Evolutionary conservation across 257 asterid species (phyloP).

Genomic region (Nicotiana tomentosiformis): DNA sequence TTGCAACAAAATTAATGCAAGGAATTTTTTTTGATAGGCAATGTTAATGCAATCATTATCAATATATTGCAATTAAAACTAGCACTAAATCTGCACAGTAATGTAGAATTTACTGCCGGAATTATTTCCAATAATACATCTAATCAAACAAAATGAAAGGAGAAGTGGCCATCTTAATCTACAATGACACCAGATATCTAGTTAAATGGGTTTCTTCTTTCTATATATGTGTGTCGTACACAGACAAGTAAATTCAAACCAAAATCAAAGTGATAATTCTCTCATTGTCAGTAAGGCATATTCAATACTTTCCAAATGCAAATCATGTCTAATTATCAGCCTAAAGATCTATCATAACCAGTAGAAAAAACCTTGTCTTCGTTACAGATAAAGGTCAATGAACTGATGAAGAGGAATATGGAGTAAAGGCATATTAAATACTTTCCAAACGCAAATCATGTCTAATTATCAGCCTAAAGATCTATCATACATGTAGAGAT

Average conservation of each 20-base stretch:
- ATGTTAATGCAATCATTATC: background rate
- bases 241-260: background rate
- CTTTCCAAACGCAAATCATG: background rate
- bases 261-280: background rate
- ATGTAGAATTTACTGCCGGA: background rate
- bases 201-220: background rate
- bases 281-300: background rate
- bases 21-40: background rate
- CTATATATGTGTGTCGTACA: background rate
- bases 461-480: background rate
- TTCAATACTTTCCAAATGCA: background rate
- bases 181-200: background rate
- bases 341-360: background rate
- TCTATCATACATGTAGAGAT: background rate
- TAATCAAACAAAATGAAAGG: background rate
- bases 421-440: background rate
- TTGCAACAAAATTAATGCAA: background rate
- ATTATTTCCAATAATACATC: slow-evolving; percentile 4
- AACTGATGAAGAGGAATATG: background rate
- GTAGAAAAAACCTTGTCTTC: background rate
- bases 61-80: background rate
- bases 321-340: background rate
- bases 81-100: background rate
- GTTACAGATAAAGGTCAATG: background rate
- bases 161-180: background rate